Conservation (phyloP, 179 eudicot genomes). For the Silene noctiflora region DNA sequence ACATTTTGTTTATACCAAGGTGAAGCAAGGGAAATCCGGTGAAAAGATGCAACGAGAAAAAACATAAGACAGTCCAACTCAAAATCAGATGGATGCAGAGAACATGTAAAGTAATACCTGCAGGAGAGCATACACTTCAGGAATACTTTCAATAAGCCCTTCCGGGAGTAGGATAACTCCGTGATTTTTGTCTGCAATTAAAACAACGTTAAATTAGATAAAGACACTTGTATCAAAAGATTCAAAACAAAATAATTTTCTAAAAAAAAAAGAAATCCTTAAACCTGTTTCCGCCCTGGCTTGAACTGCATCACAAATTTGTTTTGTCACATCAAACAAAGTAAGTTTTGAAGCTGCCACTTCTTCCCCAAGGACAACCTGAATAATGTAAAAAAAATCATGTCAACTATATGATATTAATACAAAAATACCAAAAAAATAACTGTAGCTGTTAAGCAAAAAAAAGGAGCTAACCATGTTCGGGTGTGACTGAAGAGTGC, state of each 20-base stretch:
- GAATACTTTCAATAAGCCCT: slow-evolving; percentile 98
- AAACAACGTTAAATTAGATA: slow-evolving; percentile 22
- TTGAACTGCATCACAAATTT: slow-evolving; percentile 98
- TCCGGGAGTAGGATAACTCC: slow-evolving; percentile 94
- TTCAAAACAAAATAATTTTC: slow-evolving; percentile 1
- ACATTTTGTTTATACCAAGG: neutral
- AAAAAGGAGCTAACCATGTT: slow-evolving; percentile 62
- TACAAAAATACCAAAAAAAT: neutral
- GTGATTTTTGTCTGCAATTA: slow-evolving; percentile 69
- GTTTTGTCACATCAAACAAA: slow-evolving; percentile 81
- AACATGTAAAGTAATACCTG: slow-evolving; percentile 48
- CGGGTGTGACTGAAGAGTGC: slow-evolving; percentile 98
- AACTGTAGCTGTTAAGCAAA: neutral
- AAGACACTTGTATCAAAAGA: neutral
- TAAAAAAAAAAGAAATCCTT: slow-evolving; percentile 11
- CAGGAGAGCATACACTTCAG: slow-evolving; percentile 89
- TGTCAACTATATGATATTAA: neutral
- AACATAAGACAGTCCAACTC: neutral
- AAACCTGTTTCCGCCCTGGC: slow-evolving; percentile 84
- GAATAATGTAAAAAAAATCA: slow-evolving; percentile 9
- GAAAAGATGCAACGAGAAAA: slow-evolving; percentile 8
- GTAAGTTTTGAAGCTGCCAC: slow-evolving; percentile 92
- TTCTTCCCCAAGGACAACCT: slow-evolving; percentile 97
- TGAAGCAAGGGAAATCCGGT: neutral
- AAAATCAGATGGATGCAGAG: slow-evolving; percentile 1